A percentile compares a stretch with the other conserved stretches of the same genome.
phyloP scores from a whole-genome alignment of 192 early-diverging fungal species.

The Geosiphon pyriformis region DNA sequence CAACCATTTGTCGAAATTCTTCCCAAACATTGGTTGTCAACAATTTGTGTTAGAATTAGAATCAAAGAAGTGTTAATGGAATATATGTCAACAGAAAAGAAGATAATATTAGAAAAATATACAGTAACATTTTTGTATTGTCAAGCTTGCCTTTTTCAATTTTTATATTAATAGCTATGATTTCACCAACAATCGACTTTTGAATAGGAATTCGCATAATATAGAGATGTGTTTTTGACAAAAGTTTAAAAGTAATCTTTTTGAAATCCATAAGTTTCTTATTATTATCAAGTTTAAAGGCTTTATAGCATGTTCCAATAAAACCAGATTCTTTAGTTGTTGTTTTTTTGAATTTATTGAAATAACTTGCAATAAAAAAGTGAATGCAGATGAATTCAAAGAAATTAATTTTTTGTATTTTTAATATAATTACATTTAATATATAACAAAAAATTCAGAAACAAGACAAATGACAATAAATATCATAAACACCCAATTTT shows the following conservation, averaged over 20 bases:
- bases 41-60: neutral
- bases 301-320: neutral
- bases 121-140: neutral
- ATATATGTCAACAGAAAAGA: neutral
- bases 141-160: neutral
- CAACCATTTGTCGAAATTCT: neutral
- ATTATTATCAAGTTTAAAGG: neutral
- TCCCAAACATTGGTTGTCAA: neutral
- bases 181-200: neutral
- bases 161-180: neutral
- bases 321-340: neutral
- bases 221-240: neutral
- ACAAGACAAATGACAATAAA: neutral
- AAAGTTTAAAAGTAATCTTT: neutral
- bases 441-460: neutral
- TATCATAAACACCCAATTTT: neutral
- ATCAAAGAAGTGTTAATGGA: neutral
- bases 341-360: neutral
- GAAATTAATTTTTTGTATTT: neutral
- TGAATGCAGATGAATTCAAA: neutral
- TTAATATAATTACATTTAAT: neutral
- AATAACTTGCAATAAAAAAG: neutral
- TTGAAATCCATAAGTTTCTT: neutral
- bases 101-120: neutral
- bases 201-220: neutral